Conservation (phyloP, 148 eudicot species). For the Salicornia ramosissima region DNA sequence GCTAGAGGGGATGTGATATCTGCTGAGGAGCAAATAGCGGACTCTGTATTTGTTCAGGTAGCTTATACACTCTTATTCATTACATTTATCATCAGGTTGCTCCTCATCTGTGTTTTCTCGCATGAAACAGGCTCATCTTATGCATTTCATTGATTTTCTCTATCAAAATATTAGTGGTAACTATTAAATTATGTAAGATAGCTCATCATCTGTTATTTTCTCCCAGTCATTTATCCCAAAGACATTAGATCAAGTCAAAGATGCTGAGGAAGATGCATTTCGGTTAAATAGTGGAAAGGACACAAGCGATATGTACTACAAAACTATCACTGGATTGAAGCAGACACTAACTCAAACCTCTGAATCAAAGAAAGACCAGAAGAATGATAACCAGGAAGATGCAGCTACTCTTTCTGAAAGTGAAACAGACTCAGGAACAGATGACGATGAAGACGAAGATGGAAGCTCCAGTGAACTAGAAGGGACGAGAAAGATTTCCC, state of each 20-base stretch:
- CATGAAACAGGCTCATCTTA: too few relatives aligned
- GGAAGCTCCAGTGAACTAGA: slow-evolving; percentile 42
- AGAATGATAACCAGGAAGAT: background rate
- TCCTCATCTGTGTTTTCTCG: background rate
- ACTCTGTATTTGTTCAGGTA: slow-evolving; percentile 85
- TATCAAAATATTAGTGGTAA: too few relatives aligned
- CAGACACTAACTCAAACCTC: slow-evolving; percentile 37
- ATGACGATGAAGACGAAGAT: slow-evolving; percentile 29
- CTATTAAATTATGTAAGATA: background rate
- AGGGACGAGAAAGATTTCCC: slow-evolving; percentile 28
- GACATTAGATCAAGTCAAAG: slow-evolving; percentile 70
- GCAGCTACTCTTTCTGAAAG: slow-evolving; percentile 24
- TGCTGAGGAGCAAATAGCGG: slow-evolving; percentile 83
- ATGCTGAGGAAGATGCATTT: slow-evolving; percentile 78
- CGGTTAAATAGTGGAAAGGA: slow-evolving; percentile 65
- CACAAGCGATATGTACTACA: slow-evolving; percentile 62
- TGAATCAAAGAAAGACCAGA: slow-evolving; percentile 10
- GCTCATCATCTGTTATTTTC: background rate
- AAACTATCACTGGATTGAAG: slow-evolving; percentile 69
- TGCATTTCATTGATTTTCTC: background rate
- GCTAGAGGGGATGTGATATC: slow-evolving; percentile 72
- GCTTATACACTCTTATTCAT: background rate
- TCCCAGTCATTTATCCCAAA: slow-evolving; percentile 78
- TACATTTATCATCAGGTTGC: too few relatives aligned
- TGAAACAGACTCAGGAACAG: slow-evolving; percentile 40